Base-by-base conservation (phyloP, 148 eudicot genomes). In the Arbutus unedo region DNA sequence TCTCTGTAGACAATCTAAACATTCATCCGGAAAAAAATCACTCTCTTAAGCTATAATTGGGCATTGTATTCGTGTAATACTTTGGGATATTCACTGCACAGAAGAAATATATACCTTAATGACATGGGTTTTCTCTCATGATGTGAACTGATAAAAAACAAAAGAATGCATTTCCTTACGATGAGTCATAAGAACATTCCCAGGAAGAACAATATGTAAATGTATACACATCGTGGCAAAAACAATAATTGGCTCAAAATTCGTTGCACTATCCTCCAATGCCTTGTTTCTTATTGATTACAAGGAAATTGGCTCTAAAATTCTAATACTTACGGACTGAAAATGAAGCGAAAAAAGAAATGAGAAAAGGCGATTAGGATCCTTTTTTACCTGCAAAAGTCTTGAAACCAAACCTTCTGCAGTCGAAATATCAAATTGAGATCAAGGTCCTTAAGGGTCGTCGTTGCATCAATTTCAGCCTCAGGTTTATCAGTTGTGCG, bases 371-470 rank as follows among this genome's bases (percentile, higher is more conserved):
- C 18, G 5, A 49, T 74, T 49, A 25, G 43, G 14, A 82, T 66
- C 13, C 15, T 66, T 16, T 57, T 66, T 83, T 54, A 95, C 98
- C 97, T 90, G 92, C 92, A 91, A 70, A 95, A 92, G 80, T 95
- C 97, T 89, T 93, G 94, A 86, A 89, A 95, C 95, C 93, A 90
- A 87, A 85, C 83, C 70, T 91, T 90, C 78, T 93, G 93, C 83
- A 95, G 84, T 71, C 95, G 90, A 80, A 95, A 95, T 74, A 93
- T 86, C 43, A 90, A 93, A 76, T 91, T 93, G 56, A 95, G 89
- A 81, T 95, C 98, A 79, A 95, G 91, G 86, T 95, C 98, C 85
- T 95, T 95, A 67, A 95, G 98, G 62, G 97, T 95, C 56, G 95
- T 93, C 0, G 91, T 93, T 31, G 98, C 90, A 74, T 95, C 97